Conservation (phyloP, 768 basidiomycete species). For the Lactarius akahatsu region DNA sequence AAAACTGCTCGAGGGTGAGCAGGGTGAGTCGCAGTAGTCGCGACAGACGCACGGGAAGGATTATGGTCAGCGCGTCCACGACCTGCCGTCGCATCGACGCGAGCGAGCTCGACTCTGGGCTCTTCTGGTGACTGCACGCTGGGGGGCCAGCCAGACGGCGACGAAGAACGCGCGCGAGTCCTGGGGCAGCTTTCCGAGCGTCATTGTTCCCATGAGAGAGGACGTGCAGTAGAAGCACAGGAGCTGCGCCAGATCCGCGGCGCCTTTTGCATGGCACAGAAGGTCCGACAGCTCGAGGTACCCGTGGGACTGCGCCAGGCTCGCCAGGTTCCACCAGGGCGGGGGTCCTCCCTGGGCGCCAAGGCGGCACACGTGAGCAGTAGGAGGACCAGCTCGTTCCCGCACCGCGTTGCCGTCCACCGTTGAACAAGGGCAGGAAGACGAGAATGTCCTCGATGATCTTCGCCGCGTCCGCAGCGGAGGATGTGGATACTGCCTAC, state of each 20-base stretch:
- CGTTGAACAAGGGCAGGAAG: constrained; percentile 46
- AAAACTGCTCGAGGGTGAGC: constrained; percentile 29
- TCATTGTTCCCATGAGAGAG: constrained; percentile 44
- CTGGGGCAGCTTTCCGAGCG: constrained; percentile 45
- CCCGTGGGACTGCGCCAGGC: constrained; percentile 41
- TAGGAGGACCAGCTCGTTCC: constrained; percentile 42
- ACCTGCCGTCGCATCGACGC: constrained; percentile 45
- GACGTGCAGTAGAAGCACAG: constrained; percentile 52
- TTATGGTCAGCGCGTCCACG: constrained; percentile 41
- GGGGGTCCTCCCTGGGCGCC: constrained; percentile 36
- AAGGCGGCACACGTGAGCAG: constrained; percentile 41
- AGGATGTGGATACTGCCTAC: constrained; percentile 54
- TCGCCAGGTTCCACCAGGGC: constrained; percentile 33
- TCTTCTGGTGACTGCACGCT: constrained; percentile 39
- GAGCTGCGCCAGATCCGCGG: constrained; percentile 46
- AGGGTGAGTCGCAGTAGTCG: too few relatives aligned
- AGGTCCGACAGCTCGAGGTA: constrained; percentile 50
- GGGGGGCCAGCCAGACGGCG: constrained; percentile 45
- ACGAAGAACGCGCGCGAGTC: constrained; percentile 50
- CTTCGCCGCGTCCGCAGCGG: constrained; percentile 41
- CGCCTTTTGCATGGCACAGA: constrained; percentile 43
- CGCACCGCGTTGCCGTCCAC: constrained; percentile 8
- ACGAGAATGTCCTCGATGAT: constrained; percentile 56
- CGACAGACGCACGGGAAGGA: too few relatives aligned
- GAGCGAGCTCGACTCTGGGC: constrained; percentile 35